Base-by-base conservation (phyloP, 331 rosid species). In the Malus hybrid region DNA sequence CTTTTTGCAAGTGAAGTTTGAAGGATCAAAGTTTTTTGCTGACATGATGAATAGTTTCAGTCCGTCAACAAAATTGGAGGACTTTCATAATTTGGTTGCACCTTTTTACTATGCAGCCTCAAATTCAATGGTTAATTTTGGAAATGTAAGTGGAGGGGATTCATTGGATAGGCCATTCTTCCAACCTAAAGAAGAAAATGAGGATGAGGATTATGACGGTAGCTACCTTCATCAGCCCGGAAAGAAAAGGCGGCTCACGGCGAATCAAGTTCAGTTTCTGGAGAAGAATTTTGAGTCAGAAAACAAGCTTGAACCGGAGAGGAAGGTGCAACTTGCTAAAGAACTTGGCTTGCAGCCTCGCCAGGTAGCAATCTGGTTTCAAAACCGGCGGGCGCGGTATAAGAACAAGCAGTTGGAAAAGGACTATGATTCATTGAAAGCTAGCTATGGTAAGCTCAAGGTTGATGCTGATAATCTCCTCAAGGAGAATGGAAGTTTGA, bases 311-410 rank as follows among this genome's bases (percentile, higher is more conserved):
- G 97, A 92, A 76, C 99, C 96, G 9, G 97, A 94, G 42, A 88
- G 97, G 83, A 94, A 90, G 50, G 80, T 77, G 32, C 89, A 87
- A 68, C 97, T 94, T 46, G 97, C 97, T 1, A 87, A 88, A 62
- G 99, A 94, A 16, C 91, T 90, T 39, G 91, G 96, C 0, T 82
- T 94, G 86, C 90, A 82, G 83, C 96, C 99, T 50, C 90, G 99
- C 69, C 99, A 94, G 90, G 95, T 94, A 10, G 96, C 99, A 10
- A 89, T 94, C 50, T 94, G 99, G 99, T 94, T 94, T 62, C 99
- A 94, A 78, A 94, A 94, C 81, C 77, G 99, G 70, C 84, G 99
- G 22, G 99, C 96, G 55, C 89, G 97, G 60, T 90, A 79, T 73
- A 94, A 94, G 78, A 87, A 89, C 44, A 94, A 94, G 42, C 97